Evolutionary conservation across 2,329 filamentous ascomycete genomes (phyloP), one percentile per base, ranked within the genome.

Genomic region (Nannizziopsis barbatae): DNA sequence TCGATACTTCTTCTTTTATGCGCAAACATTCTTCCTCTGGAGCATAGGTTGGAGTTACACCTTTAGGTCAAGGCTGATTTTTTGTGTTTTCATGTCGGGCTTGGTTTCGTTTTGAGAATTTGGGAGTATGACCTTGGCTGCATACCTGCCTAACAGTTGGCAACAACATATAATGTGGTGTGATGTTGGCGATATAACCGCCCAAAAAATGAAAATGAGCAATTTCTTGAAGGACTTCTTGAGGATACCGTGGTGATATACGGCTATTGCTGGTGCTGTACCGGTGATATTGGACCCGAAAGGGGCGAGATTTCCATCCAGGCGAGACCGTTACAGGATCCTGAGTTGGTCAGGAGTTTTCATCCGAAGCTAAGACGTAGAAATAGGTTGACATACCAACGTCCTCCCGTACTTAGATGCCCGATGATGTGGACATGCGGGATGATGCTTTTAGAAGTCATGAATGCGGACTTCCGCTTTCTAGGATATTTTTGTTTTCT

Each of bases 121-220:
- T 33, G 30, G 11, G 31, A 33, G 14, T 27, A 35, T 14, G 17
- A 17, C 27, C 14, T 42, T 20, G 37, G 11, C 38, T 47, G 45
- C 45, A 47, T 11, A 30, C 27, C 11, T 47, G 45, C 45, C 38
- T 42, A 30, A 47, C 45, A 47, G 17, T 39, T 47, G 45, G 45
- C 45, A 42, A 27, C 2, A 30, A 12, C 12, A 14, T 27, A 39
- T 27, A 39, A 20, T 7, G 37, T 20, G 45, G 45, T 42, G 45
- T 27, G 12, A 47, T 31, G 27, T n/a, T 47, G 36, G 45, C 45
- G 17, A 36, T 36, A 35, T 36, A 42, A 30, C 31, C n/a, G 15
- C 45, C 8, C 40, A 41, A 33, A 35, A 20, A 47, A 47, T 12
- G 14, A 42, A 30, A 22, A 20, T n/a, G 40, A 30, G 12, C 12